A percentile compares a stretch with the other conserved stretches of the same genome.
phyloP scores from a whole-genome alignment of 495 filamentous ascomycete genomes.

The Tetracladium marchalianum region DNA sequence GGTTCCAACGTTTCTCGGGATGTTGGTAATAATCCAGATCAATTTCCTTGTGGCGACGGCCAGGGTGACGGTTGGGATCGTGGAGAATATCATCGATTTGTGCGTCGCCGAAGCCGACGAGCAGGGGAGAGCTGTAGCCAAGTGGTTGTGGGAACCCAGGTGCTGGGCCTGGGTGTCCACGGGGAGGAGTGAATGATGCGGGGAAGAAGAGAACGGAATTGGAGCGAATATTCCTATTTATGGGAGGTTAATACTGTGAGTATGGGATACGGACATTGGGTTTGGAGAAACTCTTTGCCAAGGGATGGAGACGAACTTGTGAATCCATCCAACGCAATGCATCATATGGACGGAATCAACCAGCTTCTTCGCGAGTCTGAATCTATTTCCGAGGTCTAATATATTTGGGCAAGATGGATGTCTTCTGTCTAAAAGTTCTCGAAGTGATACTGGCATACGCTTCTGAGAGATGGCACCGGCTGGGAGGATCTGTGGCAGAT shows the following conservation, averaged over 20 bases:
- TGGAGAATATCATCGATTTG: conserved; percentile 7
- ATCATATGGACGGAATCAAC: conserved; percentile 17
- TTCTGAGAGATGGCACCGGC: conserved; percentile 17
- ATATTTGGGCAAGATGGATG: conserved; percentile 15
- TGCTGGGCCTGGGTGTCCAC: conserved; percentile 12
- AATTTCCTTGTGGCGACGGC: not conserved
- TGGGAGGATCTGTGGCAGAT: conserved; percentile 14
- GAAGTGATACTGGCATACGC: conserved; percentile 17
- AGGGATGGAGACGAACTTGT: not conserved
- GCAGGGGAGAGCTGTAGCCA: conserved; percentile 13
- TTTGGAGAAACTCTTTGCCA: not conserved
- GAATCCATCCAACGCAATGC: conserved; percentile 13
- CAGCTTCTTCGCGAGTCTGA: conserved; percentile 17
- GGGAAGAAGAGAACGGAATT: conserved; percentile 21
- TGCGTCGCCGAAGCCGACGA: conserved; percentile 10
- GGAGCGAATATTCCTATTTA: conserved; percentile 16
- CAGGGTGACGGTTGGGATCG: not conserved
- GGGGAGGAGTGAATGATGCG: conserved; percentile 4
- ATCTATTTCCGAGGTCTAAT: conserved; percentile 16
- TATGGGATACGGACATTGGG: not conserved
- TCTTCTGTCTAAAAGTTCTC: conserved; percentile 11
- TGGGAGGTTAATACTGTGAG: not conserved
- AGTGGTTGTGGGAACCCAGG: conserved; percentile 13
- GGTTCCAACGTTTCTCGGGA: conserved; percentile 17
- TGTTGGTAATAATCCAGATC: conserved; percentile 19